Evolutionary conservation across 1,284 basidiomycete species (phyloP).

Genomic region (Amylostereum areolatum): DNA sequence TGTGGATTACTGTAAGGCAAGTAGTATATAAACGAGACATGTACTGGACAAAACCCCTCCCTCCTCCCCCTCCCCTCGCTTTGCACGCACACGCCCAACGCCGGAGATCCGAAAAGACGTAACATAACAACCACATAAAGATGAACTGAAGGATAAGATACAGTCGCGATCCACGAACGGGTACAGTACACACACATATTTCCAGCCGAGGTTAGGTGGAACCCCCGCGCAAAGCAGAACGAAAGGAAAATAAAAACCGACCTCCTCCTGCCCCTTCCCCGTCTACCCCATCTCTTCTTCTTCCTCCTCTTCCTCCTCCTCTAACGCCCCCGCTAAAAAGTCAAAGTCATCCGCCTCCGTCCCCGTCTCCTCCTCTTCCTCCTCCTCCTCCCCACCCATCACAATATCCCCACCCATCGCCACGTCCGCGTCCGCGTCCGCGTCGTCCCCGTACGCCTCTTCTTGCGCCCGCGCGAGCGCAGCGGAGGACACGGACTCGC

Average conservation of each 20-base stretch:
- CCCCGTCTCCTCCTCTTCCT: slow-evolving; percentile 33
- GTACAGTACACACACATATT: not conserved
- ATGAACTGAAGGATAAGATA: no score
- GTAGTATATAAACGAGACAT: no score
- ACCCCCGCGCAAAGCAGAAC: no score
- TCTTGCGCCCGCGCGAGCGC: slow-evolving; percentile 29
- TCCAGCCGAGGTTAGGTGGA: no score
- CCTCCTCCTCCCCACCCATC: slow-evolving; percentile 20
- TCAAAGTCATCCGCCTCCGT: slow-evolving; percentile 51
- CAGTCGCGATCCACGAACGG: no score
- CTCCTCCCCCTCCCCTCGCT: no score
- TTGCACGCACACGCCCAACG: no score
- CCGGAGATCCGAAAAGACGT: no score
- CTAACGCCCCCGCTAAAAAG: slow-evolving; percentile 67
- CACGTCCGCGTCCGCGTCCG: slow-evolving; percentile 16
- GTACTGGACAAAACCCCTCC: no score
- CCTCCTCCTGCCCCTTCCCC: not conserved
- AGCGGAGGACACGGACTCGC: slow-evolving; percentile 56
- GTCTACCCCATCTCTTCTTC: not conserved
- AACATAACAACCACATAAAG: no score
- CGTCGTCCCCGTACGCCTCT: not conserved
- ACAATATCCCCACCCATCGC: slow-evolving; percentile 1
- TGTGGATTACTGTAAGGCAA: no score
- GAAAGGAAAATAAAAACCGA: no score
- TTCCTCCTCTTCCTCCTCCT: slow-evolving; percentile 49